These are phyloP conservation scores for Eucalyptus coolabah DNA, from an alignment of 345 rosid genomes.

Conservation along the genomic window DNA sequence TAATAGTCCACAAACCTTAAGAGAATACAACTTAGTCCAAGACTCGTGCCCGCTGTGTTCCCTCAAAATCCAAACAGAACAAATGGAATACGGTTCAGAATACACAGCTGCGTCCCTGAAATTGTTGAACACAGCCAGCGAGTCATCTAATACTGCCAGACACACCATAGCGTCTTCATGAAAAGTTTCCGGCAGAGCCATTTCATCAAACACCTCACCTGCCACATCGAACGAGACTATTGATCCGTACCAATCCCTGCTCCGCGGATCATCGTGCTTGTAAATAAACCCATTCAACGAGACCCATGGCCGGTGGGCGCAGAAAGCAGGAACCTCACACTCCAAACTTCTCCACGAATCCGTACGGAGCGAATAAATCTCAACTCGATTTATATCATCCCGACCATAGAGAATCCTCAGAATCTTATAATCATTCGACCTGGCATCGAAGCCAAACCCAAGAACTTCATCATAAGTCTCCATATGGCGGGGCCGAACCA, in stretches of 20 bases:
- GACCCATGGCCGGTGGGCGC: rapidly evolving
- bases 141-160: background rate
- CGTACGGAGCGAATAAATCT: background rate
- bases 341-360: background rate
- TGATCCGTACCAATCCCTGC: background rate
- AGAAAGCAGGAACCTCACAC: background rate
- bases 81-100: background rate
- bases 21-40: background rate
- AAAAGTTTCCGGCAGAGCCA: background rate
- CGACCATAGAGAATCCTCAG: background rate
- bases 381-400: background rate
- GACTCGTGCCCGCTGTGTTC: background rate
- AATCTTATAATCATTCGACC: background rate
- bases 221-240: background rate
- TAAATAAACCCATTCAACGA: background rate
- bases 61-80: background rate
- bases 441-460: background rate
- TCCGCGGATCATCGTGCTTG: background rate
- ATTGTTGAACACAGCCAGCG: background rate
- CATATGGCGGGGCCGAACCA: background rate
- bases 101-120: too few relatives aligned
- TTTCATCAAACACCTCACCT: background rate
- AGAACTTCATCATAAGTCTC: background rate
- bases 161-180: background rate
- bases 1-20: background rate